Conservation (phyloP, 139 green algal species). For the Asterochloris sp. region DNA sequence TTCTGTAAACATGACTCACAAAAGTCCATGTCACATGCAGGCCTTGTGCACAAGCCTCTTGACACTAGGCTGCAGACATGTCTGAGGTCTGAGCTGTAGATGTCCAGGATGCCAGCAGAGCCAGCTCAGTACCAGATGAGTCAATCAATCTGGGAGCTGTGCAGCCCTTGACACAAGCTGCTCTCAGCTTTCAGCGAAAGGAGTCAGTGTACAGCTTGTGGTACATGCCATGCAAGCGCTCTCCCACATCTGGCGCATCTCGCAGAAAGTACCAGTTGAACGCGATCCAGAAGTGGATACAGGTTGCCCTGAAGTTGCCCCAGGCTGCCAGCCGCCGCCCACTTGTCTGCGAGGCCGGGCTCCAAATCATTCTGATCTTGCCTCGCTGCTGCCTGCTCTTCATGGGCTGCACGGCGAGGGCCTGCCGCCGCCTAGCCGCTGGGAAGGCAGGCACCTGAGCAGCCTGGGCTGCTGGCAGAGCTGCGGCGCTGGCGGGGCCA, state of each 20-base stretch:
- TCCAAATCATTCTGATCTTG: slow-evolving; percentile 25
- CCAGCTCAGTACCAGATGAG: too few species aligned
- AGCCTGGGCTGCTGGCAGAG: neutral
- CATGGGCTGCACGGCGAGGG: neutral
- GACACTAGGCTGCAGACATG: too few species aligned
- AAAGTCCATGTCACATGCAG: too few species aligned
- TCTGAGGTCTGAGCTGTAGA: too few species aligned
- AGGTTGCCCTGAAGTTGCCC: slow-evolving; percentile 45
- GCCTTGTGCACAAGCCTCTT: too few species aligned
- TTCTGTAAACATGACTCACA: too few species aligned
- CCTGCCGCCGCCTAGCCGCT: neutral
- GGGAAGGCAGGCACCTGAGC: neutral
- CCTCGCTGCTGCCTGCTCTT: neutral
- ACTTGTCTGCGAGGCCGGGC: slow-evolving; percentile 43
- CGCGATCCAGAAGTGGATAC: slow-evolving; percentile 47
- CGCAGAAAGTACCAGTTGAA: slow-evolving; percentile 47
- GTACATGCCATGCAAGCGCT: slow-evolving; percentile 56
- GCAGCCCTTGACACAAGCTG: too few species aligned
- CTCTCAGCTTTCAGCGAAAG: too few species aligned
- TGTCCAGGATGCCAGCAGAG: too few species aligned
- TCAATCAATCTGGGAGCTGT: too few species aligned
- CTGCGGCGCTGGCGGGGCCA: slow-evolving; percentile 12
- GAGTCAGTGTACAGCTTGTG: slow-evolving; percentile 54
- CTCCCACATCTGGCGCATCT: neutral
- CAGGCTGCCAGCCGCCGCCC: slow-evolving; percentile 57